A percentile compares a stretch with the other conserved stretches of the same genome.
phyloP scores from a whole-genome alignment of 495 filamentous ascomycete species.

The Cercophora sp. region DNA sequence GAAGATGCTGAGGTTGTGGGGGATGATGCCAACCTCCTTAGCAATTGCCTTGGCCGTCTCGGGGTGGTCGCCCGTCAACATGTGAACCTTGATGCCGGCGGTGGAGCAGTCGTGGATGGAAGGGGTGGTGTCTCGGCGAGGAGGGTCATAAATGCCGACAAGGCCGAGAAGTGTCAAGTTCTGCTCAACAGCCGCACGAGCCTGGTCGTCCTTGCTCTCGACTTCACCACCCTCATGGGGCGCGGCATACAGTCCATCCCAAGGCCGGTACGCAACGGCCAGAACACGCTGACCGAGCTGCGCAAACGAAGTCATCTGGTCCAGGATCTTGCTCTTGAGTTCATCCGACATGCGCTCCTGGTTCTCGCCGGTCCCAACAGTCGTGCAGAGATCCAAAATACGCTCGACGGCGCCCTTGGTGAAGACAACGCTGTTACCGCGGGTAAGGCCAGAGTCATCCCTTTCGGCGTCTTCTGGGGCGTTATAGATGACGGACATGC shows the following conservation, averaged over 20 bases:
- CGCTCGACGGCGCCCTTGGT: constrained; percentile 81
- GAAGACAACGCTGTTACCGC: constrained; percentile 54
- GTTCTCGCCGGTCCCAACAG: constrained; percentile 48
- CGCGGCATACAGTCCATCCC: constrained; percentile 21
- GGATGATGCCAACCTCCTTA: constrained; percentile 70
- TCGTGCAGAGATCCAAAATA: constrained; percentile 66
- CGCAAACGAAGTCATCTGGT: constrained; percentile 65
- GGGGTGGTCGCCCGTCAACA: constrained; percentile 77
- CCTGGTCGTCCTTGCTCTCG: constrained; percentile 14
- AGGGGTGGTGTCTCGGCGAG: constrained; percentile 62
- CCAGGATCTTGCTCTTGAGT: constrained; percentile 54
- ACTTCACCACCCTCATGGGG: constrained; percentile 6
- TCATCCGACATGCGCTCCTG: constrained; percentile 54
- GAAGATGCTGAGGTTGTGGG: constrained; percentile 51
- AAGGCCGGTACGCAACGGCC: constrained; percentile 59
- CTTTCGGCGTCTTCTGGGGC: constrained; percentile 12
- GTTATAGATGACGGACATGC: constrained; percentile 75
- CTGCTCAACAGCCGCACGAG: constrained; percentile 49
- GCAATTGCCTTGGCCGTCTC: constrained; percentile 74
- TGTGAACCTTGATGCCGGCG: constrained; percentile 74
- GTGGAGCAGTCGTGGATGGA: constrained; percentile 61
- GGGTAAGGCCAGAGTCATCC: constrained; percentile 24
- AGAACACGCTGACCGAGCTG: constrained; percentile 77
- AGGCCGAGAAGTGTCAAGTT: constrained; percentile 62
- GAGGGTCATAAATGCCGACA: constrained; percentile 72